Conservation (phyloP, 495 filamentous ascomycete genomes). For the Hypoxylon lenormandii region DNA sequence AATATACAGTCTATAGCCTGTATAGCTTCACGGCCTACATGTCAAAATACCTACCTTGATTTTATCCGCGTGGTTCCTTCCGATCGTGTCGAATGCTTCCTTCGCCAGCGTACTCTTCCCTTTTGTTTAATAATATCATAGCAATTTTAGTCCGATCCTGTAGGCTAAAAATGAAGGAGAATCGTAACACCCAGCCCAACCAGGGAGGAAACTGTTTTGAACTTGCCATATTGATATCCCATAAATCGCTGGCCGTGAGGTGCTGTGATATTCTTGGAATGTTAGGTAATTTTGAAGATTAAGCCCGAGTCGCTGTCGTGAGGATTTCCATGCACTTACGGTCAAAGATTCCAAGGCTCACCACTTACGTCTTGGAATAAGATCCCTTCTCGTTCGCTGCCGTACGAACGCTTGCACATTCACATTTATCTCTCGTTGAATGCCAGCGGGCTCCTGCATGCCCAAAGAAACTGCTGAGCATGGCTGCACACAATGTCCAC, state of each 20-base stretch:
- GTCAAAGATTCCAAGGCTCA: not conserved
- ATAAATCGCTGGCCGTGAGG: not conserved
- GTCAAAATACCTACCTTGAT: not conserved
- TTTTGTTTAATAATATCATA: not conserved
- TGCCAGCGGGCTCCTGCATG: slow-evolving; percentile 35
- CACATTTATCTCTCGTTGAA: slow-evolving; percentile 3
- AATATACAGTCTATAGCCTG: not conserved
- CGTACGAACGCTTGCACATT: not conserved
- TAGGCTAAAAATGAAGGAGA: not conserved
- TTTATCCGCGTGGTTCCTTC: not conserved
- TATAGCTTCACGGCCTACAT: not conserved
- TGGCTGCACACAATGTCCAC: slow-evolving; percentile 57
- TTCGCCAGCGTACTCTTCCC: not conserved
- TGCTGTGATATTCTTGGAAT: not conserved
- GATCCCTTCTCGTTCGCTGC: slow-evolving; percentile 4
- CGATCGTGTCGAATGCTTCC: not conserved
- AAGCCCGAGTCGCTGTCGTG: too few relatives aligned
- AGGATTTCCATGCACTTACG: not conserved
- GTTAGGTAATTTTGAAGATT: too few relatives aligned
- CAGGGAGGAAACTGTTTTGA: not conserved
- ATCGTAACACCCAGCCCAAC: not conserved
- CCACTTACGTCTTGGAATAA: too few relatives aligned
- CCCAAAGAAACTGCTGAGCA: slow-evolving; percentile 53
- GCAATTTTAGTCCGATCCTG: not conserved
- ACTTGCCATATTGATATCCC: not conserved